Base-by-base conservation (phyloP, 225 moss, liverwort and hornwort genomes). In the Bryoerythrophyllum caledonicum region DNA sequence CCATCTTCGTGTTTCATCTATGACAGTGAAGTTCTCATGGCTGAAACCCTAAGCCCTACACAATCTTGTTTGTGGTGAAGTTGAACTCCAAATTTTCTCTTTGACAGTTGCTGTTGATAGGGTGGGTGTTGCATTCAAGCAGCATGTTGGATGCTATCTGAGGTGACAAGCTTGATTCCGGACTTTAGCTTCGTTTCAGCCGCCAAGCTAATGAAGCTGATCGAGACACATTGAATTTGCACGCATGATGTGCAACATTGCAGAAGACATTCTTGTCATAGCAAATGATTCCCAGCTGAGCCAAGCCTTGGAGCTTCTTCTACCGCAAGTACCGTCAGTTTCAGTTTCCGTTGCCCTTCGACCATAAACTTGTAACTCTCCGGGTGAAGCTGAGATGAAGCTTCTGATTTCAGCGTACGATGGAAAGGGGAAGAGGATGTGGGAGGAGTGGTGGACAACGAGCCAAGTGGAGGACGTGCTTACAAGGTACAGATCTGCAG, bases 191-290 rank as follows among this genome's bases (percentile, higher is more conserved):
- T 91, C 61, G 93, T 99, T 38, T 92, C 99, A 48, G 84, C 91
- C 67, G 89, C 99, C 62, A 99, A 99, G 75, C 84, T 99, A 0
- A 90, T 92, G 81, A 99, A 99, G 82, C 84, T 99, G 78, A 95
- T 99, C 46, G 95, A 91, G 76, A 95, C 93, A 20, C 71, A 89
- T 99, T 41, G 99, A 95, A 63, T 95, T 99, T 61, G 82, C 89
- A 66, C 91, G 95, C 25, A 86, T 99, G 80, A 86, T 99, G 80
- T 85, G 84, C 41, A 87, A 87, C 70, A 92, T 95, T 73, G 91
- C 90, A 4, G 88, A 93, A 68, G 99, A 99, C 61, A 63, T 99
- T 57, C 78, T 95, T 26, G 69, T 79, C n/a, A 95, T 99, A 91
- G 88, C 91, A 17, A 77, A 74, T 4, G 90, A 93, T 53, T 67